Base-by-base conservation (phyloP, 2,329 filamentous ascomycete species). In the Plenodomus lindquistii region DNA sequence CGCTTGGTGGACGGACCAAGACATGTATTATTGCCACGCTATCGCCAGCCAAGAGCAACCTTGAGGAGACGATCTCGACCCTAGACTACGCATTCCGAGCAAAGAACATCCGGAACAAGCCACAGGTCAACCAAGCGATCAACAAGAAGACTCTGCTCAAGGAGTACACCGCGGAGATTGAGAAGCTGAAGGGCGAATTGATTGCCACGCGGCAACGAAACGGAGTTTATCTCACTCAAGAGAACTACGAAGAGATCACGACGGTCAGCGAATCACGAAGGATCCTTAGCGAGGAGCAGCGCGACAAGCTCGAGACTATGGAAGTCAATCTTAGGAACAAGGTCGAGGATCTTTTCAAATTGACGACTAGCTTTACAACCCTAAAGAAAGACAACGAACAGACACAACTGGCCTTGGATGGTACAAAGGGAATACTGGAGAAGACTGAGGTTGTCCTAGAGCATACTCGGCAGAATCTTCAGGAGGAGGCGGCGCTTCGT, bases 11-110 rank as follows among this genome's bases (percentile, higher is more conserved):
- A 2, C 85, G 88, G 43, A 99, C 95, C 1, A 99, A 99, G 70
- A 99, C 94, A 0, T 99, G 94, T 77, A 99, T 99, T 59, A 97
- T 99, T 65, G 94, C 94, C 5, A 99, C 94, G 0, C 83, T 99
- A 35, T 97, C 94, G 2, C 92, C 94, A 1, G 91, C 92, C 7
- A 95, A 94, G 73, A 92, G 87, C 73, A 99, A 97, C 62, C 79
- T 99, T 1, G 94, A 99, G 67, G 94, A 99, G 73, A 99, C 95
- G 0, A 97, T 99, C 51, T 97, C 94, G 0, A 99, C 95, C 0
- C 81, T 99, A 1, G 94, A 99, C 71, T 99, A 99, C 68, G 95
- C 94, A 10, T 97, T 97, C 75, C 85, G 94, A 39, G 94, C 94
- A 15, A 99, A 99, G 78, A 97, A 99, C 61, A 99, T 99, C 64